These are phyloP conservation scores for Alectoria sarmentosa DNA, from an alignment of 495 filamentous ascomycete species.

Conservation along the genomic window DNA sequence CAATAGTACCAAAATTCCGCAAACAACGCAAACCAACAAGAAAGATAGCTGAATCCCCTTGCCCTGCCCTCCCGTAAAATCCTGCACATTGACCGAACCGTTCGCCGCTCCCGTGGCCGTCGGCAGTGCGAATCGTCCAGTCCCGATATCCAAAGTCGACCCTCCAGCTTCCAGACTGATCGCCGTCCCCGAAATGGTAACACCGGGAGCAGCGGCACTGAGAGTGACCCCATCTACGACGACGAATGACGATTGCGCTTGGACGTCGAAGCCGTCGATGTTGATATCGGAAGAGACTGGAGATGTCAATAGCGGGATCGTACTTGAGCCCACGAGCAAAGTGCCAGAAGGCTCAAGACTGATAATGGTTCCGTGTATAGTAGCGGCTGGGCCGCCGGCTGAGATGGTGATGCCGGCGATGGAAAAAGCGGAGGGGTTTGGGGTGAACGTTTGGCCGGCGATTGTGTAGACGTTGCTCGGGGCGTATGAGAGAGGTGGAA, in stretches of 20 bases:
- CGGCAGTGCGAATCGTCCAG: constrained; percentile 4
- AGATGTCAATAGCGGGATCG: constrained; percentile 9
- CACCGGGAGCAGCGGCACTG: neutral
- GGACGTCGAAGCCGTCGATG: constrained; percentile 1
- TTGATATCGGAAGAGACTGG: neutral
- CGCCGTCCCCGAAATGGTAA: neutral
- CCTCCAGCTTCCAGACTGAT: constrained; percentile 2
- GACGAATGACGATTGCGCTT: neutral
- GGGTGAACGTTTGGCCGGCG: constrained; percentile 12
- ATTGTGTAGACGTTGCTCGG: neutral
- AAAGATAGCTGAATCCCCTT: neutral
- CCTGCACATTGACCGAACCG: neutral
- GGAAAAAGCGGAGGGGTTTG: no score
- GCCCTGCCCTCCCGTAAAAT: neutral
- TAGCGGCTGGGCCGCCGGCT: constrained; percentile 17
- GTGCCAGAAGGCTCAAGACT: constrained; percentile 5
- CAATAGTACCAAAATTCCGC: neutral
- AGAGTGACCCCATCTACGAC: constrained; percentile 6
- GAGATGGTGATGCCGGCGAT: constrained; percentile 12
- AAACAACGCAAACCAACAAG: neutral
- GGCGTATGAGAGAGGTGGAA: neutral
- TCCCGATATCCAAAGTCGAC: neutral
- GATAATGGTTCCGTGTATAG: constrained; percentile 12
- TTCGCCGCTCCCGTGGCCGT: neutral
- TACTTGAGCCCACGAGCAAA: neutral